Percentiles rank a stretch among this genome's conserved stretches.
Conservation (phyloP, 1,284 basidiomycete genomes). For the Malassezia cuniculi region DNA sequence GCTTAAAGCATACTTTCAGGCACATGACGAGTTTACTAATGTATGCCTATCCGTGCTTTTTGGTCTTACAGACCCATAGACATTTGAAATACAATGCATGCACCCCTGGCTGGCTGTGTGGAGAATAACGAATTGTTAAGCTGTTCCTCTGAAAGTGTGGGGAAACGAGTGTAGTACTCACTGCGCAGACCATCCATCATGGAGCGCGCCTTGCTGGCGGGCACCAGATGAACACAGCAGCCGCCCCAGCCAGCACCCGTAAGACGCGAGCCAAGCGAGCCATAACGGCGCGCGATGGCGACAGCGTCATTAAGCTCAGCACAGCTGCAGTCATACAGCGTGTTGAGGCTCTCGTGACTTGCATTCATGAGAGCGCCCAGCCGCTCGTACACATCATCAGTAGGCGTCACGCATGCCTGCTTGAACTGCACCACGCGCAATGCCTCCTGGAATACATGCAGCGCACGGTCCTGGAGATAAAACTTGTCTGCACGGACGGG, state of each 20-base stretch:
- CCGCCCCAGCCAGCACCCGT: slow-evolving; percentile 44
- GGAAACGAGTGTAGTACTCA: slow-evolving; percentile 25
- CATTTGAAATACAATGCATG: slow-evolving; percentile 25
- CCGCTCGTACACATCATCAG: slow-evolving; percentile 16
- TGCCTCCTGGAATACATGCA: slow-evolving; percentile 38
- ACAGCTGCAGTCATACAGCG: slow-evolving; percentile 34
- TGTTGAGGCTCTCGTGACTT: slow-evolving; percentile 29
- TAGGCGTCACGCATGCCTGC: slow-evolving; percentile 13
- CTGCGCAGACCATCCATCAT: slow-evolving; percentile 25
- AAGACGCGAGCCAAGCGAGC: slow-evolving; percentile 31
- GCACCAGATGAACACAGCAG: slow-evolving; percentile 37
- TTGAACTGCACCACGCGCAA: slow-evolving; percentile 33
- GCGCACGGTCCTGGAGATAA: slow-evolving; percentile 24
- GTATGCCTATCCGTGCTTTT: slow-evolving; percentile 18
- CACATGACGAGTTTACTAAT: slow-evolving; percentile 26
- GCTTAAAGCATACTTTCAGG: slow-evolving; percentile 16
- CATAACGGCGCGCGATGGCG: slow-evolving; percentile 29
- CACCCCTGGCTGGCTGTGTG: slow-evolving; percentile 37
- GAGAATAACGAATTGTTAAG: slow-evolving; percentile 31
- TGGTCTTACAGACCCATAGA: slow-evolving; percentile 11
- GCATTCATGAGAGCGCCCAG: slow-evolving; percentile 34
- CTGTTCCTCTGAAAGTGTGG: slow-evolving; percentile 18
- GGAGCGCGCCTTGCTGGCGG: slow-evolving; percentile 21
- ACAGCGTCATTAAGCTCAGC: slow-evolving; percentile 32
- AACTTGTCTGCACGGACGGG: slow-evolving; percentile 35